Conservation (phyloP, 2,329 filamentous ascomycete species). For the Phialophora macrospora region DNA sequence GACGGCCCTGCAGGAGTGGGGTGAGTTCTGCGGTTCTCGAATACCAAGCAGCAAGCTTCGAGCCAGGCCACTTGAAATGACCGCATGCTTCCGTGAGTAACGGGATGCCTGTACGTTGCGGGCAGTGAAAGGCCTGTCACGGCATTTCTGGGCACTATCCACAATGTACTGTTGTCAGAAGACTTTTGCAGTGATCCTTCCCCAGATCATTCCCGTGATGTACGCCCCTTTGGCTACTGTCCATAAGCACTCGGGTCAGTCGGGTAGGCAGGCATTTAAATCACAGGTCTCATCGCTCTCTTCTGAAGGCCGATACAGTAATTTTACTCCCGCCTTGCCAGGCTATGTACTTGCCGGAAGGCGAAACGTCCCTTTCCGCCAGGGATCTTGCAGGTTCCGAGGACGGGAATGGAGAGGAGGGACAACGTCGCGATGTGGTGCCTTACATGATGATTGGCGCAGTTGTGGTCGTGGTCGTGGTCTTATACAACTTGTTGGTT, state of each 20-base stretch:
- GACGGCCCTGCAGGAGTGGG: background rate
- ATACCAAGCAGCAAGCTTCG: background rate
- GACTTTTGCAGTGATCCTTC: background rate
- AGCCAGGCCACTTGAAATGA: background rate
- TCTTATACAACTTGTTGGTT: background rate
- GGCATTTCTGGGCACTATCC: background rate
- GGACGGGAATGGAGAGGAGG: background rate
- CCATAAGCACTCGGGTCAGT: background rate
- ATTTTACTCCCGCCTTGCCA: background rate
- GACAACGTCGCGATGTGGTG: background rate
- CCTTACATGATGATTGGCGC: constrained; percentile 1
- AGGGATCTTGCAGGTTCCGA: background rate
- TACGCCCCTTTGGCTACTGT: background rate
- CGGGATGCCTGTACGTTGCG: background rate
- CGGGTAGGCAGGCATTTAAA: background rate
- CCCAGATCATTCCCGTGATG: no score
- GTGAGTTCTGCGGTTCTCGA: background rate
- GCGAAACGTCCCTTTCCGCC: background rate
- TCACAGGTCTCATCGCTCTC: background rate
- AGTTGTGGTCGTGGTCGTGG: background rate
- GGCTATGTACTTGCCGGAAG: background rate
- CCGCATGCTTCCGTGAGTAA: background rate
- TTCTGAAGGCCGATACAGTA: background rate
- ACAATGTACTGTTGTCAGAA: background rate
- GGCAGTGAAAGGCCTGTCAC: background rate